A percentile compares a stretch with the other conserved stretches of the same genome.
These are phyloP conservation scores for Crithidia bombi DNA, from an alignment of 208 protist genomes.

Conservation along the genomic window DNA sequence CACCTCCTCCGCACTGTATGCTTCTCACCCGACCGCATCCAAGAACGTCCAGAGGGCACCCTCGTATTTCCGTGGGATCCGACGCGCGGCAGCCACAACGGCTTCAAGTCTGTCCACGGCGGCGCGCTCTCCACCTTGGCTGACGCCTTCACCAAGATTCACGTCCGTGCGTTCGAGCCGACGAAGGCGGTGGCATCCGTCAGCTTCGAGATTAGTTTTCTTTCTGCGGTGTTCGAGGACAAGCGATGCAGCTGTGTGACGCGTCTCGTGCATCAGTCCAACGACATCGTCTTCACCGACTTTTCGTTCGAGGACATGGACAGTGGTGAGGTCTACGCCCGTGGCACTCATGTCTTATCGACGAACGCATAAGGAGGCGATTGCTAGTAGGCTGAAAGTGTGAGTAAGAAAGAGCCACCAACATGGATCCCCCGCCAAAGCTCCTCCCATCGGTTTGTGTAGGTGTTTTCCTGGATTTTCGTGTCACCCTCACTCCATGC, in stretches of 20 bases:
- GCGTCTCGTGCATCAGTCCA: constrained; percentile 47
- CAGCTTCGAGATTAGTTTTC: constrained; percentile 89
- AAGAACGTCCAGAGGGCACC: constrained; percentile 38
- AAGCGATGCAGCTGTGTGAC: constrained; percentile 76
- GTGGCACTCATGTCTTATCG: constrained; percentile 77
- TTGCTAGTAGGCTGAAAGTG: not conserved
- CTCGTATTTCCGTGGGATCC: constrained; percentile 76
- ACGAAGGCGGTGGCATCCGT: constrained; percentile 38
- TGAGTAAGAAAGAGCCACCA: no score
- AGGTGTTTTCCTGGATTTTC: no score
- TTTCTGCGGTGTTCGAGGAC: constrained; percentile 69
- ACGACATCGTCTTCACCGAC: constrained; percentile 64
- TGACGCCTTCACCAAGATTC: constrained; percentile 83
- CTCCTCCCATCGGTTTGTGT: no score
- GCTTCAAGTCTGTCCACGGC: constrained; percentile 84
- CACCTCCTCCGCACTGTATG: constrained; percentile 57
- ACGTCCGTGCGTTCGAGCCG: constrained; percentile 41
- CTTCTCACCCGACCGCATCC: constrained; percentile 59
- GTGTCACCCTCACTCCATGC: no score
- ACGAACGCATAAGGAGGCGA: not conserved
- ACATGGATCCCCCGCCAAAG: no score
- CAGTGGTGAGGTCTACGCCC: constrained; percentile 64
- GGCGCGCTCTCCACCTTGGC: constrained; percentile 85
- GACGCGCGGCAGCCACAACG: constrained; percentile 59
- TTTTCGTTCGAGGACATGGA: constrained; percentile 78